Percentiles rank a stretch among this genome's conserved stretches.
These are phyloP conservation scores for Colletotrichum liriopes DNA, from an alignment of 2,329 filamentous ascomycete species.

Conservation along the genomic window DNA sequence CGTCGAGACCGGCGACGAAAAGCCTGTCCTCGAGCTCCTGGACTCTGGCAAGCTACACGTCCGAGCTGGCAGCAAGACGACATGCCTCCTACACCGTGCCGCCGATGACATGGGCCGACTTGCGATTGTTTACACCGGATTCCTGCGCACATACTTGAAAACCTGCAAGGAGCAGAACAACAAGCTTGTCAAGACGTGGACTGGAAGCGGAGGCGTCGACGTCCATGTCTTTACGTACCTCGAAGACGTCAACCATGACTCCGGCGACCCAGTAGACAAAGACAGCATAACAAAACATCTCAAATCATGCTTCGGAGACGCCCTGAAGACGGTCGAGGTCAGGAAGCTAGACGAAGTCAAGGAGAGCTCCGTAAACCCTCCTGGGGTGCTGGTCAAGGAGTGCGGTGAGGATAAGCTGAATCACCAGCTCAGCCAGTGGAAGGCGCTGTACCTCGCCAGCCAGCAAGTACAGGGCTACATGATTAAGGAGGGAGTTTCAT, in stretches of 20 bases:
- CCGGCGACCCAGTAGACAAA: slow-evolving; percentile 27
- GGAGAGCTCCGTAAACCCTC: slow-evolving; percentile 36
- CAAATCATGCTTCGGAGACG: slow-evolving; percentile 41
- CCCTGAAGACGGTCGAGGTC: slow-evolving; percentile 43
- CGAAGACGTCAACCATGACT: slow-evolving; percentile 42
- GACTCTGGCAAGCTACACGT: slow-evolving; percentile 44
- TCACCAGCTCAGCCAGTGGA: slow-evolving; percentile 44
- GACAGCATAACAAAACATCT: slow-evolving; percentile 42
- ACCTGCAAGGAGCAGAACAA: slow-evolving; percentile 44
- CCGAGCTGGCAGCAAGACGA: slow-evolving; percentile 39
- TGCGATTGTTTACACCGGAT: slow-evolving; percentile 44
- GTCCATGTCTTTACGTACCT: slow-evolving; percentile 44
- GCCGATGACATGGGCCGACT: slow-evolving; percentile 43
- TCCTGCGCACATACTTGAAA: slow-evolving; percentile 44
- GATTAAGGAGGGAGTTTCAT: slow-evolving; percentile 42
- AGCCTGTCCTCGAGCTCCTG: slow-evolving; percentile 43
- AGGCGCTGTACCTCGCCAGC: slow-evolving; percentile 48
- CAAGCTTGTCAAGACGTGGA: slow-evolving; percentile 44
- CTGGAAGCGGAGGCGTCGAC: slow-evolving; percentile 43
- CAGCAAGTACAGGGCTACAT: slow-evolving; percentile 53
- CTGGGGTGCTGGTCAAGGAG: slow-evolving; percentile 33
- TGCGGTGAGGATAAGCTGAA: slow-evolving; percentile 41
- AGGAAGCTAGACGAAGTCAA: slow-evolving; percentile 33
- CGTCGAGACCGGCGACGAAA: slow-evolving; percentile 6
- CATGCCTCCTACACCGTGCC: slow-evolving; percentile 41